Evolutionary conservation across 306 rosid species (phyloP).

Genomic region (Geum urbanum): DNA sequence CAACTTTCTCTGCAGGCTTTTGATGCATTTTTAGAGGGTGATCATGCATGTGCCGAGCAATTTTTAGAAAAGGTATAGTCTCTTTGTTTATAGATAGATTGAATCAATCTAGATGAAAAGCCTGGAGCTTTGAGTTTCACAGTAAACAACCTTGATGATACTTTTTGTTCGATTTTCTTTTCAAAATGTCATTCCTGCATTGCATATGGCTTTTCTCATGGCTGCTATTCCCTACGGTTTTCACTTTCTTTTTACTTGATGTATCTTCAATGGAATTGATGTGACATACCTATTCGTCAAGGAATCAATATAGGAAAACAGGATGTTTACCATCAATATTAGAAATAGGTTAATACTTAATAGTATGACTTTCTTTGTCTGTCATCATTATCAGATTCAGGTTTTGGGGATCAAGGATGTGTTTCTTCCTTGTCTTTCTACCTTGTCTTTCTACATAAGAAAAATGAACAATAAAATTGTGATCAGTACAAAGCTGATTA

Average conservation of each 20-base stretch:
- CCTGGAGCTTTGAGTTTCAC: neutral
- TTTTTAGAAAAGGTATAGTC: constrained; percentile 25
- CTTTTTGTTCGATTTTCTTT: neutral
- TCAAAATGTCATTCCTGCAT: neutral
- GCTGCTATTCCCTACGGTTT: neutral
- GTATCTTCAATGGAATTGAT: neutral
- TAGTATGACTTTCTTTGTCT: neutral
- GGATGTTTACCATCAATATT: neutral
- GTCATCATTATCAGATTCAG: no score
- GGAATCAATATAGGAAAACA: neutral
- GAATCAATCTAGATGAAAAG: no score
- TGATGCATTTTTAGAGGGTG: constrained; percentile 32
- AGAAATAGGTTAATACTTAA: neutral
- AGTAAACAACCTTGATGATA: neutral
- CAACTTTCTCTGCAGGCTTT: constrained; percentile 31
- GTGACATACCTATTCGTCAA: neutral
- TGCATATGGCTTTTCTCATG: neutral
- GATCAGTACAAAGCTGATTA: neutral
- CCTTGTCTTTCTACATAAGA: neutral
- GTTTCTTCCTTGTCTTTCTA: neutral
- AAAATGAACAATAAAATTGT: no score
- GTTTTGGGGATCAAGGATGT: neutral
- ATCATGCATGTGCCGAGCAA: constrained; percentile 30
- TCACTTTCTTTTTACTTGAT: neutral
- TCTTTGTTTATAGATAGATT: no score